Evolutionary conservation across 129 eudicot species (phyloP), one percentile per base, ranked within the genome.

Genomic region (Saussurea involucrata): DNA sequence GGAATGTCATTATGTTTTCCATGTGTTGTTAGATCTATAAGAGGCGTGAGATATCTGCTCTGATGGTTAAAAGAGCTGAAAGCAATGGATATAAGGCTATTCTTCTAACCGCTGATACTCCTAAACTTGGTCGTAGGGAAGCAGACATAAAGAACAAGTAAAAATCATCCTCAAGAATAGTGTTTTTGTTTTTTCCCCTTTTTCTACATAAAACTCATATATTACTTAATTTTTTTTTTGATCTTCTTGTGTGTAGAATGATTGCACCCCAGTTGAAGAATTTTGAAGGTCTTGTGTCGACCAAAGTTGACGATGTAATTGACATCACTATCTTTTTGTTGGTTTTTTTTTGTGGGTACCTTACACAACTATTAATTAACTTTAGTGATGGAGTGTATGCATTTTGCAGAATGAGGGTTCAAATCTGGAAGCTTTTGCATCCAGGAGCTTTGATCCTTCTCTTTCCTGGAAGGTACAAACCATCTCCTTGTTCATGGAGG

Each of bases 101-200:
- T 72, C 81, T 90, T 80, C 84, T 94, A 29, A 94, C 98, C 55
- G 96, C 17, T 83, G 97, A 94, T 82, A 79, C 86, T 61, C 98
- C 98, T 24, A 86, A 85, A 83, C 90, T 94, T 69, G 98, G 97
- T 61, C 96, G 96, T 74, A 83, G 98, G 73, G 97, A 91, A 84
- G 90, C 93, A 64, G 98, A 94, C 81, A 91, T 87, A 63, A 94
- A 91, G 78, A 94, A 91, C 83, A 94, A 85, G 97, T 93, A 70
- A 87, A 63, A 53, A 49, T 64, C 61, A 57, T 73, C 33, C n/a
- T 42, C 0, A 40, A 0, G 9, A 63, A 2, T 17, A 49, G 17
- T 24, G 9, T 68, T 63, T 53, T 24, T 11, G 17, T 60, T 9
- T 79, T 34, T 21, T 69, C 34, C 63, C 18, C 63, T 33, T 63